Base-by-base conservation (phyloP, 352 stramenopile genomes). In the Phytopythium litorale region DNA sequence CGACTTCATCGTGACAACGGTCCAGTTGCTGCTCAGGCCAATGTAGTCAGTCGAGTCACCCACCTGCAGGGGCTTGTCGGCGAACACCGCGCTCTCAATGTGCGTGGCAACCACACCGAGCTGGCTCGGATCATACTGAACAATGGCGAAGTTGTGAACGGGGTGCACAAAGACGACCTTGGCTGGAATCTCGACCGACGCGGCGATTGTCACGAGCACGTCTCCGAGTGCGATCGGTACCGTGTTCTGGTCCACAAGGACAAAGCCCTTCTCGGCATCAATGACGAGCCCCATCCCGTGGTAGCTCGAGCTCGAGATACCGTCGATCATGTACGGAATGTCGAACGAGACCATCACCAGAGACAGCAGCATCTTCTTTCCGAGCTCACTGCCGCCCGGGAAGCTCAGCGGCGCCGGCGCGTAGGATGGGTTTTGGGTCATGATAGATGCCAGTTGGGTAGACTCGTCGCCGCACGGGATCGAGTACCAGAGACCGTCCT, bases 181-280 rank as follows among this genome's bases (percentile, higher is more conserved):
- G 6, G 81, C 90, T 0, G 86, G 81, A 18, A 97, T 75, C 68
- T 98, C 90, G 33, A 97, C 80, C 0, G 80, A 94, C 42, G 88
- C 91, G 16, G 87, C 89, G 51, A 98, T 87, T 2, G 91, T 96
- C 52, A 98, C 81, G 23, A 91, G 66, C 53, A 95, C 83, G 51
- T 97, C 89, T 23, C 88, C 88, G 8, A 97, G 68, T 0, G 88
- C 83, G 43, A 92, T 95, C 6, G 89, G 88, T 23, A 97, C 90
- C 0, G 92, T 98, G 66, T 96, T 97, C 56, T 96, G 87, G 66
- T 98, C 92, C 50, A 97, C 89, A 32, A 97, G 73, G n/a, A 98
- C 87, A 56, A 97, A 88, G 0, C 92, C 92, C 50, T 78, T 66
- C 19, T 78, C 66, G 0, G 73, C 75, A 64, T 98, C 89, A 2